Conservation (phyloP, 2,329 filamentous ascomycete genomes). For the Diplodia mutila region DNA sequence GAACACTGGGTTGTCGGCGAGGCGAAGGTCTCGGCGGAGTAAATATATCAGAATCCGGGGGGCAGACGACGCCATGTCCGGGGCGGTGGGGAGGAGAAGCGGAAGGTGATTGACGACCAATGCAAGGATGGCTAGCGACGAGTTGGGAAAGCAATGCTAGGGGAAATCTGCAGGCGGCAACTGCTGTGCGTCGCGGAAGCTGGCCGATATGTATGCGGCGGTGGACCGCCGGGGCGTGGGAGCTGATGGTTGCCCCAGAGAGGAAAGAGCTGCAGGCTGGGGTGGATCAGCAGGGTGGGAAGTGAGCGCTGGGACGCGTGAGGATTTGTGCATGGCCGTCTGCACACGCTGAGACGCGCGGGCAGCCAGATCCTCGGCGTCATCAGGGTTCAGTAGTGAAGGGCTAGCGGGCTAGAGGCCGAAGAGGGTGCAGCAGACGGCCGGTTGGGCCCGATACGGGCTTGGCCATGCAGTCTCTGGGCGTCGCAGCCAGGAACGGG, state of each 20-base stretch:
- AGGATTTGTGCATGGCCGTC: constrained; percentile 3
- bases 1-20: constrained; percentile 75
- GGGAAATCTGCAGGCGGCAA: background rate
- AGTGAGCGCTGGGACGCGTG: background rate
- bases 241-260: background rate
- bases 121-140: background rate
- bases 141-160: background rate
- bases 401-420: background rate
- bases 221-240: background rate
- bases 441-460: constrained; percentile 8
- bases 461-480: constrained; percentile 2
- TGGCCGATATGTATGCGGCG: background rate
- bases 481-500: constrained; percentile 16
- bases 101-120: background rate
- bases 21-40: constrained; percentile 71
- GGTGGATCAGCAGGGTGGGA: background rate
- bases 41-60: constrained; percentile 68
- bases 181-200: background rate
- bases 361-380: constrained; percentile 13
- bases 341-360: background rate
- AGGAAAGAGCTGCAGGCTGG: background rate
- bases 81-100: background rate
- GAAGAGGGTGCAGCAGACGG: background rate
- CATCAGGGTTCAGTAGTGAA: constrained; percentile 16
- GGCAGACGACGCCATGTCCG: constrained; percentile 5